Evolutionary conservation across 2,329 filamentous ascomycete species (phyloP), one percentile per base, ranked within the genome.

Genomic region (Biscogniauxia mediterranea): DNA sequence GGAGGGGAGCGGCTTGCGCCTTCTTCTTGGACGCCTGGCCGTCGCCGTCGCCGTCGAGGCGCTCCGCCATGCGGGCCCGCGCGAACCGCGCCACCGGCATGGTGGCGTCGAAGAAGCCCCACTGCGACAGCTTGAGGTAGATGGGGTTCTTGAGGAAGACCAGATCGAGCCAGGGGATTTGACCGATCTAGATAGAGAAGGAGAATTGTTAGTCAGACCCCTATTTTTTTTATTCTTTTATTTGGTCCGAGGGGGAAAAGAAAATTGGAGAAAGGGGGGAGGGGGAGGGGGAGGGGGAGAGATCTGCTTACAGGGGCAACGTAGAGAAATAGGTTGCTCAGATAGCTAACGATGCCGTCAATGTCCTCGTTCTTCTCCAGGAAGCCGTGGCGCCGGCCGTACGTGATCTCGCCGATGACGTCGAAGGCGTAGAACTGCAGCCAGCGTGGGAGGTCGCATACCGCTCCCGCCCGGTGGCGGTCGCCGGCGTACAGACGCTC

Each of bases 391-490:
- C 89, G 81, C 72, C 91, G 91, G 72, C 85, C 87, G 76, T 91
- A 93, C 0, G 89, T 92, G 69, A 93, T 84, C 63, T 91, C 87
- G 5, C 89, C 89, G 64, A 92, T 92, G 15, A 93, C 90, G 70
- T 93, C 91, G 69, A 93, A 93, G 0, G 91, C 91, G 67, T 91
- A 93, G 71, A 88, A 93, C 70, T 93, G 90, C 60, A 93, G 77
- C 90, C 90, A 93, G 60, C 81, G 79, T 1, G 86, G 85, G 59
- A 92, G 89, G 70, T 91, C 84, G 69, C 87, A 90, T 23, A 75
- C 74, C 8, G 38, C 13, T 73, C 66, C 1, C 66, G 60, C 21
- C 77, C 76, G 21, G 74, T 70, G n/a, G 79, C 81, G 65, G 23
- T 78, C 76, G 21, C 74, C 70, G n/a, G 79, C 81, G 65, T 81